These are phyloP conservation scores for Aspergillus neoniger DNA, from an alignment of 2,329 filamentous ascomycete genomes.

Conservation along the genomic window DNA sequence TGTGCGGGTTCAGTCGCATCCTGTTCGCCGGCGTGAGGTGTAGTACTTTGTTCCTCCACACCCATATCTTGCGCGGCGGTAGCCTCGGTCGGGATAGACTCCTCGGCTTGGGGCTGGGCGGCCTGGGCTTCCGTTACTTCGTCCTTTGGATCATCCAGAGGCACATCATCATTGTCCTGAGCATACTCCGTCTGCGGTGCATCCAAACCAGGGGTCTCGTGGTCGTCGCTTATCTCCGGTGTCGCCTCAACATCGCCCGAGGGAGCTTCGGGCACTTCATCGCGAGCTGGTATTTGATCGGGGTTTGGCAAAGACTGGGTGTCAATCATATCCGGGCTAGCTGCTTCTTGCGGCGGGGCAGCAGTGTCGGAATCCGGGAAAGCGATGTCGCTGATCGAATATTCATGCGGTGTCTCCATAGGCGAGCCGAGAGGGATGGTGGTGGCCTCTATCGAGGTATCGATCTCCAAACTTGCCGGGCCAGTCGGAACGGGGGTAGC, in stretches of 20 bases:
- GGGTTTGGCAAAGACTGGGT: background rate
- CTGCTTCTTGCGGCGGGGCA: slow-evolving; percentile 17
- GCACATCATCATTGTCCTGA: background rate
- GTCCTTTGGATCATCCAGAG: background rate
- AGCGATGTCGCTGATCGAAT: background rate
- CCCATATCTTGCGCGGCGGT: background rate
- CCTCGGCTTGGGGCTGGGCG: background rate
- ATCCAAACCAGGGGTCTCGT: slow-evolving; percentile 1
- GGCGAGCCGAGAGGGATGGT: slow-evolving; percentile 6
- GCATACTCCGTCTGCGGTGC: background rate
- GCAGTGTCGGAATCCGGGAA: slow-evolving; percentile 2
- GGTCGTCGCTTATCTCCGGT: background rate
- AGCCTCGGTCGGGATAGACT: background rate
- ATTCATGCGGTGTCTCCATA: slow-evolving; percentile 4
- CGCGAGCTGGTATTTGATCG: background rate
- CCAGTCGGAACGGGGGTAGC: slow-evolving; percentile 17
- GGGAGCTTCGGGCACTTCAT: background rate
- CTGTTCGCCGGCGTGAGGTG: slow-evolving; percentile 4
- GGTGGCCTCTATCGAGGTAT: slow-evolving; percentile 7
- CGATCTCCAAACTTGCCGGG: slow-evolving; percentile 17
- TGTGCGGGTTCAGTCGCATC: slow-evolving; percentile 9
- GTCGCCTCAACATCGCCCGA: background rate
- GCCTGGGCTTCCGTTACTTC: slow-evolving; percentile 1
- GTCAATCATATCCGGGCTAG: slow-evolving; percentile 10
- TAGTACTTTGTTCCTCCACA: slow-evolving; percentile 1